Evolutionary conservation across 2,329 filamentous ascomycete species (phyloP).

Genomic region (Monosporascus sp.): DNA sequence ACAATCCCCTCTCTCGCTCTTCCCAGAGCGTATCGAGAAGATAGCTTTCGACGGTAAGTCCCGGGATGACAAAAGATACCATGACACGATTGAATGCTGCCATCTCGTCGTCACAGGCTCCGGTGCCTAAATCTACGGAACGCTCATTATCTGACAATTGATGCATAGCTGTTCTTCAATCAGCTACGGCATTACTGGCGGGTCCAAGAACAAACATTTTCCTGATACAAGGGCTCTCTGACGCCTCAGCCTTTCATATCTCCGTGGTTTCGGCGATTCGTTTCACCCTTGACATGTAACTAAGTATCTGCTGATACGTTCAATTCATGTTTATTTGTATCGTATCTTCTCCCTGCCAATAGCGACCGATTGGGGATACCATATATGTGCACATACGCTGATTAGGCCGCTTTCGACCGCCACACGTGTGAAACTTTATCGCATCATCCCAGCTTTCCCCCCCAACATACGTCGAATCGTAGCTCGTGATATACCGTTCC

Average conservation of each 20-base stretch:
- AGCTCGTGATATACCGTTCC: constrained; percentile 3
- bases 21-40: no score
- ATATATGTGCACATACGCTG: no score
- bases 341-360: neutral
- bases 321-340: neutral
- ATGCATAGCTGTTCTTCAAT: constrained; percentile 48
- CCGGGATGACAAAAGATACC: no score
- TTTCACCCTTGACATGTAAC: constrained; percentile 56
- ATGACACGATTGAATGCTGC: no score
- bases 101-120: neutral
- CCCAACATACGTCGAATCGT: constrained; percentile 2
- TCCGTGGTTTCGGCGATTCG: constrained; percentile 52
- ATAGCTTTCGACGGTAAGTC: no score
- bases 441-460: neutral
- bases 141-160: constrained; percentile 44
- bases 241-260: constrained; percentile 35
- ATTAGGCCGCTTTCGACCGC: no score
- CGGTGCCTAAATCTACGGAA: constrained; percentile 27
- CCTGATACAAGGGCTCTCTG: constrained; percentile 52
- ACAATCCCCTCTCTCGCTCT: no score
- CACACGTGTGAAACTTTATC: no score
- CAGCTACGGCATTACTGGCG: constrained; percentile 48
- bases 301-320: no score
- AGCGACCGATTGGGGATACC: no score
- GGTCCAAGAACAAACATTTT: constrained; percentile 49